phyloP scores from a whole-genome alignment of 2,329 filamentous ascomycete species.

The Claviceps sp. region DNA sequence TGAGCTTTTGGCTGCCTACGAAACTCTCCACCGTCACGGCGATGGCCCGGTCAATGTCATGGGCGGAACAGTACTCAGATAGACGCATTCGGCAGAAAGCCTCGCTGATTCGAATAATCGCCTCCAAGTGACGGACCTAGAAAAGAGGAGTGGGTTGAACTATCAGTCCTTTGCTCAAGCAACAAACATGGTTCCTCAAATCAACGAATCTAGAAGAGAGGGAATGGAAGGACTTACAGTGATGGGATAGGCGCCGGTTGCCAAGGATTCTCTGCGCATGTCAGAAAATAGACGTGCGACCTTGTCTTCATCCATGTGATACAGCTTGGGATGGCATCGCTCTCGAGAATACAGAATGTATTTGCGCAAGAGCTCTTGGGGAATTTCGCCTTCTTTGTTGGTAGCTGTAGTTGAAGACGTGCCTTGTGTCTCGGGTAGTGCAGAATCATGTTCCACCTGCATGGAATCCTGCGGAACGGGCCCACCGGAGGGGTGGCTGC shows the following conservation, averaged over 20 bases:
- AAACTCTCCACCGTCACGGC: conserved; percentile 94
- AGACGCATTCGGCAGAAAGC: conserved; percentile 95
- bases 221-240: conserved; percentile 52
- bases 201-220: not conserved
- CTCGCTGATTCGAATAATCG: conserved; percentile 90
- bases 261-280: conserved; percentile 84
- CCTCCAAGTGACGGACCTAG: conserved; percentile 91
- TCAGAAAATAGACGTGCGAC: conserved; percentile 87
- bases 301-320: conserved; percentile 97
- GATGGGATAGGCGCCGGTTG: conserved; percentile 93
- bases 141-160: not conserved
- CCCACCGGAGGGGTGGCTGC: conserved; percentile 62
- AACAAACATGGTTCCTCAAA: not conserved
- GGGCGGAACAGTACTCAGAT: conserved; percentile 82
- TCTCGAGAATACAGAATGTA: conserved; percentile 94
- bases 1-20: conserved; percentile 90
- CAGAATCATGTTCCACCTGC: conserved; percentile 47
- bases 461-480: conserved; percentile 35
- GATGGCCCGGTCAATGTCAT: conserved; percentile 93
- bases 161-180: conserved; percentile 2
- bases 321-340: conserved; percentile 79
- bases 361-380: conserved; percentile 83
- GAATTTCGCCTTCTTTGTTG: conserved; percentile 55
- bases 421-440: conserved; percentile 24
- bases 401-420: conserved; percentile 2